phyloP scores from a whole-genome alignment of 371 early-diverging fungal species.

The Apophysomyces sp. region DNA sequence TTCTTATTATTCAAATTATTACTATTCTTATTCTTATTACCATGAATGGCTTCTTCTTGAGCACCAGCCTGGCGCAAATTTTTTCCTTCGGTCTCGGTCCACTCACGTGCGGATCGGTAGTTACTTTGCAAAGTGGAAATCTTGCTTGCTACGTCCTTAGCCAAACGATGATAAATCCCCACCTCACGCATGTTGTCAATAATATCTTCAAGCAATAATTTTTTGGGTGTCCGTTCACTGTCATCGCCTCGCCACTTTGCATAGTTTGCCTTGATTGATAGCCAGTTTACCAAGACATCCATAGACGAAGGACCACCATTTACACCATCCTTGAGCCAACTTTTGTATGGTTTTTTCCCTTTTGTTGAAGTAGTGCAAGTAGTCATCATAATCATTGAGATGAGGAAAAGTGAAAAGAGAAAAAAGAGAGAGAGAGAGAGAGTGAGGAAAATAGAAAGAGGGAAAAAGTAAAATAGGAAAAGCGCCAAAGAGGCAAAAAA shows the following conservation, averaged over 20 bases:
- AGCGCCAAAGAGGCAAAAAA: conserved; percentile 2
- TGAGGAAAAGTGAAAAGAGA: no score
- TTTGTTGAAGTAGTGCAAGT: conserved; percentile 21
- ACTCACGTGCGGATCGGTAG: conserved; percentile 45
- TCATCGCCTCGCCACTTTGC: conserved; percentile 50
- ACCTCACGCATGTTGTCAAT: conserved; percentile 44
- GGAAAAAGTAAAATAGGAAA: neutral
- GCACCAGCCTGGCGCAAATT: conserved; percentile 35
- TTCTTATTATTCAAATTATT: conserved; percentile 5
- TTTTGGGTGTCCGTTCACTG: conserved; percentile 46
- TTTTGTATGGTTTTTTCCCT: conserved; percentile 48
- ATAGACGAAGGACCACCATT: conserved; percentile 49
- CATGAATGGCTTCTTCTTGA: conserved; percentile 38
- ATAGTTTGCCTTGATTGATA: conserved; percentile 43
- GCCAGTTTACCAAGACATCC: conserved; percentile 46
- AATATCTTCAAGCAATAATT: conserved; percentile 40
- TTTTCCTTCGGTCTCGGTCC: conserved; percentile 42
- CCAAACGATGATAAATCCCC: conserved; percentile 45
- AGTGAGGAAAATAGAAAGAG: neutral
- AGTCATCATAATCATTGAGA: conserved; percentile 34
- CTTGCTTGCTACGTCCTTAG: conserved; percentile 47
- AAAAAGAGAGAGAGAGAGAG: no score
- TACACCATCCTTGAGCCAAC: conserved; percentile 53
- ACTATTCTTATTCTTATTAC: conserved; percentile 23
- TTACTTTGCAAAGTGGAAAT: conserved; percentile 49